Base-by-base conservation (phyloP, 768 basidiomycete genomes). In the Pleurotus salmoneostramineus region DNA sequence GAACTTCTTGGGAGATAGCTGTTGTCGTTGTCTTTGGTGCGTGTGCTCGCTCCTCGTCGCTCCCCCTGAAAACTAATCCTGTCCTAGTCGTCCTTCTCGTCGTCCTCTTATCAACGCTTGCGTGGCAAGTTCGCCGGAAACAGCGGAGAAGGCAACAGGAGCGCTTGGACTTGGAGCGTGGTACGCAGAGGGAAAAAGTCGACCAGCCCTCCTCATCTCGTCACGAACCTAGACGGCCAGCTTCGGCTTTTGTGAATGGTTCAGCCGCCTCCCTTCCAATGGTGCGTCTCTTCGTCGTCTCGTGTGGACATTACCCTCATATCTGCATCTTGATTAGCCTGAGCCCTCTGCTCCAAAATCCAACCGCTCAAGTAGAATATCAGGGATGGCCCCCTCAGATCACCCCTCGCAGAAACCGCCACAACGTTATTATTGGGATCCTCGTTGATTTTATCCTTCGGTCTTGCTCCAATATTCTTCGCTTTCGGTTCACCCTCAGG, bases 191-290 rank as follows among this genome's bases (percentile, higher is more conserved):
- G 35, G 44, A 42, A 37, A 55, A 55, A 27, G 21, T 27, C 21
- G 52, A 43, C n/a, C 36, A 14, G 17, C 11, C 36, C 4, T 12
- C 52, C 27, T 55, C 52, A 17, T 31, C 36, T 35, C 21, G 17
- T n/a, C 68, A 61, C 77, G 74, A 68, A 63, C 64, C n/a, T 60
- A 65, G 5, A 59, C 68, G 40, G 58, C 63, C 7, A 59, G 27
- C 12, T 6, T 45, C 42, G 32, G 35, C 11, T 12, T 58, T 49
- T 35, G 46, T 36, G 5, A 31, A 42, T 45, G 27, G 34, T 6
- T 58, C 40, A 14, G 50, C 45, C 14, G 52, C 43, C 46, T 32
- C 44, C 21, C 21, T 40, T 5, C 48, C 33, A 31, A 40, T 17
- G 40, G 52, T 55, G 27, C 27, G 52, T 27, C 36, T 37, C 40